Base-by-base conservation (phyloP, 2,329 filamentous ascomycete species). In the Xylaria sp. region DNA sequence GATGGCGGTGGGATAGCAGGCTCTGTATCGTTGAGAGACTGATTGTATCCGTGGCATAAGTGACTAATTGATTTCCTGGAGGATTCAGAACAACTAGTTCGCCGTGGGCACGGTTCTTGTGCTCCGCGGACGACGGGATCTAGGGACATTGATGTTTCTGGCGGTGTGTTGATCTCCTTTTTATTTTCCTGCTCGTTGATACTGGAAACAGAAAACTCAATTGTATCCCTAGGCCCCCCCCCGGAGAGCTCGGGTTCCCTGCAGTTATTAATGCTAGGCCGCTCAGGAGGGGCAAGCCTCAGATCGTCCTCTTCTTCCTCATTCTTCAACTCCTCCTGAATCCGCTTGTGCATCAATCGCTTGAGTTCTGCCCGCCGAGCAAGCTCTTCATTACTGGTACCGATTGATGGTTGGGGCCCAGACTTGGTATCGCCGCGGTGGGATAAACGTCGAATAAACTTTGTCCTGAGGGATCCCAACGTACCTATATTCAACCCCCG, bases 291-390 rank as follows among this genome's bases (percentile, higher is more conserved):
- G 13, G 67, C 72, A 5, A 74, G 73, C 46, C 74, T 79, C 1
- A 71, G 65, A 20, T 79, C 76, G 15, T 79, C 76, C 43, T 81
- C 78, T 48, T 87, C 85, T 41, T 81, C 77, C 43, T 87, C 85
- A 45, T 77, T 83, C 53, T 84, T 81, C 3, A 89, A 79, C 71
- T 89, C 87, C 50, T 87, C 83, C 68, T 85, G 85, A n/a, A 89
- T 89, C 68, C 86, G 82, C 71, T 83, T 84, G 57, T 85, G 83
- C 76, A 86, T 84, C 9, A 89, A 78, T 23, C 86, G 82, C 71
- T 82, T 85, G 62, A 89, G 76, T 71, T 89, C 87, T 32, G 86
- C 86, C 70, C 86, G 82, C 32, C 86, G 81, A 60, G 85, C 83
- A 50, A 87, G 73, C 70, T 87, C 85, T 68, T 87, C 85, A 28